Evolutionary conservation across 2,329 filamentous ascomycete species (phyloP).

Genomic region (Botrytis byssoidea): DNA sequence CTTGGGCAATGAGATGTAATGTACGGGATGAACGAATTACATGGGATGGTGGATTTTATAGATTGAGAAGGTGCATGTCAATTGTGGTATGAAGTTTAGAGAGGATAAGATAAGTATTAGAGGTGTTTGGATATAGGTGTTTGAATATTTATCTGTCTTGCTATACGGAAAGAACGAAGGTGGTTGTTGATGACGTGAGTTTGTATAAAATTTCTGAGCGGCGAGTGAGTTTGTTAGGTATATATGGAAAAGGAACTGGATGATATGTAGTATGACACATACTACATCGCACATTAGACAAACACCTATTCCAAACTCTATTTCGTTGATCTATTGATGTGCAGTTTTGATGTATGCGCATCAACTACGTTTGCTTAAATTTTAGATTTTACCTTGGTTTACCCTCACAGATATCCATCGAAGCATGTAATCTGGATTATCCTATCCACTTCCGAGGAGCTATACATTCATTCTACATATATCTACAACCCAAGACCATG

Average conservation of each 20-base stretch:
- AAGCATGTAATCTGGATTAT: no score
- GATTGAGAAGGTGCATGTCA: no score
- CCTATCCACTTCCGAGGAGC: no score
- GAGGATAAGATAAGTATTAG: no score
- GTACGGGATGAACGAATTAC: no score
- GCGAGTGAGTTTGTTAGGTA: not conserved
- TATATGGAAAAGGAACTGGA: not conserved
- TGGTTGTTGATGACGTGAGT: not conserved
- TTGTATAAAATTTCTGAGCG: not conserved
- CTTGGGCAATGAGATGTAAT: no score
- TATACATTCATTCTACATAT: not conserved
- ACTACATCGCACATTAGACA: not conserved
- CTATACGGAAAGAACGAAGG: not conserved
- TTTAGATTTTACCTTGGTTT: not conserved
- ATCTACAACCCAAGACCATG: not conserved
- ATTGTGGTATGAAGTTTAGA: no score
- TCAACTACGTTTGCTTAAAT: no score
- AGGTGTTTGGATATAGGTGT: no score
- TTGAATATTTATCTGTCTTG: no score
- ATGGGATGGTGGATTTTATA: no score
- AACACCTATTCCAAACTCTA: not conserved
- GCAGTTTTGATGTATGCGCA: not conserved
- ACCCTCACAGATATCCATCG: not conserved
- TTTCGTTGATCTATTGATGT: not conserved
- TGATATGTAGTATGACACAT: not conserved